These are phyloP conservation scores for Aureobasidium sp. DNA, from an alignment of 2,329 filamentous ascomycete genomes.

Conservation along the genomic window DNA sequence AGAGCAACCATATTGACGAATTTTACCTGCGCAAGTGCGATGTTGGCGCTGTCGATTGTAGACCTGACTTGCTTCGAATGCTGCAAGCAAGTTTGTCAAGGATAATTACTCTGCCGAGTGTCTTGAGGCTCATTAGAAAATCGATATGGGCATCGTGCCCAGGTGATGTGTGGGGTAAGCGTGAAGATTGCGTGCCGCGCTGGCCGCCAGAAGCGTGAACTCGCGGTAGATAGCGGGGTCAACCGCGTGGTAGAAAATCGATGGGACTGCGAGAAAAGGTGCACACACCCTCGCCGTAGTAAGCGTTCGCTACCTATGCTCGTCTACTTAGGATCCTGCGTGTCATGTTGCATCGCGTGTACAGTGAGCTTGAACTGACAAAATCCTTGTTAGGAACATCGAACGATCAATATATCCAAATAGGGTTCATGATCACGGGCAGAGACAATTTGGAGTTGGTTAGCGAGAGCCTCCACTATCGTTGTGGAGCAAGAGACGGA, in stretches of 20 bases:
- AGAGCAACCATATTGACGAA: neutral
- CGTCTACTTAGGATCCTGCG: neutral
- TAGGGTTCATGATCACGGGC: neutral
- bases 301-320: neutral
- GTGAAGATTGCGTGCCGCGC: slow-evolving; percentile 1
- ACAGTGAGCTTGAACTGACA: neutral
- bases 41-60: neutral
- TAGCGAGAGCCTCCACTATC: slow-evolving; percentile 9
- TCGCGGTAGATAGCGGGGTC: slow-evolving; percentile 3
- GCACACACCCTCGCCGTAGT: neutral
- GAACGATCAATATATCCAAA: slow-evolving; percentile 1
- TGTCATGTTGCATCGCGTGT: neutral
- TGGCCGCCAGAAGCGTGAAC: neutral
- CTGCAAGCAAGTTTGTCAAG: neutral
- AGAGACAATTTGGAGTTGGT: neutral
- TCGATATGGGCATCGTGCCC: neutral
- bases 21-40: neutral
- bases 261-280: neutral
- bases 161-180: neutral
- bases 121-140: neutral
- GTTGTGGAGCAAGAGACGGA: slow-evolving; percentile 9
- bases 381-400: neutral
- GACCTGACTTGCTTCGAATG: neutral
- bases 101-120: neutral
- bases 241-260: neutral